A percentile compares a stretch with the other conserved stretches of the same genome.
These are phyloP conservation scores for Sarocladiaceae sp. DNA, from an alignment of 2,329 filamentous ascomycete genomes.

Conservation along the genomic window DNA sequence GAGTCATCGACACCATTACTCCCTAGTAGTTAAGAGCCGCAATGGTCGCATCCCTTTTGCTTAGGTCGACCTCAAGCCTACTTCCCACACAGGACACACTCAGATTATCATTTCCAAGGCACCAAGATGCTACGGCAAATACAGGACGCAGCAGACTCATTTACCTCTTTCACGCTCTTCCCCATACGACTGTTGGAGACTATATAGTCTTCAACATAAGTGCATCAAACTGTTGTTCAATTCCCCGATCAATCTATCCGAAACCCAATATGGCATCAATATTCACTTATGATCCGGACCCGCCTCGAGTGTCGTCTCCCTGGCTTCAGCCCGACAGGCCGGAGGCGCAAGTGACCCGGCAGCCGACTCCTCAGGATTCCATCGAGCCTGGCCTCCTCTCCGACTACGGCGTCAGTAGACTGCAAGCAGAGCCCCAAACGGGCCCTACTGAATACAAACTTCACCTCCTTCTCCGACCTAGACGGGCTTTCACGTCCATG, in stretches of 20 bases:
- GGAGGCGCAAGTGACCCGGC: conserved; percentile 10
- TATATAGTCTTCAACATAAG: neutral
- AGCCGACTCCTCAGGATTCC: conserved; percentile 12
- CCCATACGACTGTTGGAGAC: neutral
- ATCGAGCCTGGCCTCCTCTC: conserved; percentile 38
- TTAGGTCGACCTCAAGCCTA: neutral
- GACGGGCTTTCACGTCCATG: conserved; percentile 68
- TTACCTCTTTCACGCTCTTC: neutral
- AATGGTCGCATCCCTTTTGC: neutral
- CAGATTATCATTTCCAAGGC: neutral
- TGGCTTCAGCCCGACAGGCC: conserved; percentile 64
- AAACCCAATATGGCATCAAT: conserved; percentile 72
- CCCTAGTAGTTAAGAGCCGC: no score
- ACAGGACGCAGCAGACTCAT: conserved; percentile 15
- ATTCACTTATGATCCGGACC: conserved; percentile 90
- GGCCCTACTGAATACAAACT: conserved; percentile 97
- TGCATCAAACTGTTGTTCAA: neutral
- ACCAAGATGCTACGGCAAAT: conserved; percentile 39
- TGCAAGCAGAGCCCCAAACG: conserved; percentile 88
- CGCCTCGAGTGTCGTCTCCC: conserved; percentile 82
- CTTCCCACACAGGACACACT: neutral
- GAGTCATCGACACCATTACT: conserved; percentile 9
- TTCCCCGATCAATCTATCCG: no score
- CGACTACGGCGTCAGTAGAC: conserved; percentile 65
- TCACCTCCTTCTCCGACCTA: conserved; percentile 76